Evolutionary conservation across 1,284 basidiomycete species (phyloP), one percentile per base, ranked within the genome.

Genomic region (Rhizopogon parksii): DNA sequence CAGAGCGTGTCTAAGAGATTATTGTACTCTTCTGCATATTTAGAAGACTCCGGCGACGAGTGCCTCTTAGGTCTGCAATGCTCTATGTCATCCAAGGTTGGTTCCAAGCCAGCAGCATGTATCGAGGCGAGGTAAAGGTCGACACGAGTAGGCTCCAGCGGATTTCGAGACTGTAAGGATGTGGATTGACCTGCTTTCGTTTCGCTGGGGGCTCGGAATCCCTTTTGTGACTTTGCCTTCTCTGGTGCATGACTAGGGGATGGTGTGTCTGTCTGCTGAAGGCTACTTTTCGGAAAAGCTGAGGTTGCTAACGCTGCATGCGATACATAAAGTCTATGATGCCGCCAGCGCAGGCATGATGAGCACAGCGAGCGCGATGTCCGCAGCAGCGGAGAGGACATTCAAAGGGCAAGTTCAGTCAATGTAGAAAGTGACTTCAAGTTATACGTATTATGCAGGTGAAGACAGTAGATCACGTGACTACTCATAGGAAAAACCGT

Each of bases 11-110:
- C 72, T 40, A 78, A 54, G 15, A 83, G 66, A 14, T 66, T 60
- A 32, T 72, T 70, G 58, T 85, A 86, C 46, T 77, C 68, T n/a
- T 59, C 52, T 42, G 75, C 71, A 60, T 85, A 89, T 50, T 70
- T 57, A 2, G 67, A 62, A 3, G 74, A 73, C 6, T 68, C 63
- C 4, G 73, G 63, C 27, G 59, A 57, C 6, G 75, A 68, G 46
- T 71, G 71, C 12, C 55, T 56, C 9, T 48, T 45, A 6, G 80
- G 79, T 50, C 71, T 74, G 55, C 72, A 74, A 9, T 69, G 71
- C 57, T 84, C 80, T 38, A 87, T 63, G 56, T 85, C 85, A 37
- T 66, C 70, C 27, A 82, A 62, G 2, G 74, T 75, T 11, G 80
- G 73, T 35, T 72, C 65, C 35, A 69, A 62, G 39, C 72, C 73